Evolutionary conservation across 2,329 filamentous ascomycete species (phyloP), one percentile per base, ranked within the genome.

Genomic region (Ophiostoma ips): DNA sequence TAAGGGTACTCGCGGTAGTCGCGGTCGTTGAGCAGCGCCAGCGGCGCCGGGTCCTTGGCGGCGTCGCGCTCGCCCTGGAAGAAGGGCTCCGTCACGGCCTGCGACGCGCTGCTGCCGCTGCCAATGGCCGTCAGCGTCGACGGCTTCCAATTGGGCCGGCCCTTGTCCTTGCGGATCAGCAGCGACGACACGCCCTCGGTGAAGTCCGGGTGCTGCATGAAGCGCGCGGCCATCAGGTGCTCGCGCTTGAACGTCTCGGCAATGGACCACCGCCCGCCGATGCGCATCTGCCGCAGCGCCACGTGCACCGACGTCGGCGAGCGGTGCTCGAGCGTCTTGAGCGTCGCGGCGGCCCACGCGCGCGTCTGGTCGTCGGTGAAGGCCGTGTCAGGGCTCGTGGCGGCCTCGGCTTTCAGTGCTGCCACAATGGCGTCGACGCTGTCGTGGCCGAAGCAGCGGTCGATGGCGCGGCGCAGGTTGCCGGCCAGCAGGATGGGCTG

Each of bases 121-220:
- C 71, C 64, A 49, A 94, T 77, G 35, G 83, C 80, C n/a, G 78
- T 72, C 2, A 96, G 72, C 7, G 75, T 78, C 40, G 76, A 73
- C 4, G 88, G 89, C 55, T 83, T 66, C 92, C 92, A 98, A 54
- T 73, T 69, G 1, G 89, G 85, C 19, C 71, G 71, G 15, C 61
- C 68, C 58, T 61, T 61, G 16, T 62, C 59, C 67, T 87, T 87
- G 60, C 79, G 74, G 58, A 92, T 76, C 37, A 98, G 74, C 46
- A 83, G 76, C 21, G 87, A 83, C 48, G 79, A 79, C n/a, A 98
- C 90, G 49, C 92, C 92, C 67, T 94, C 87, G 40, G 81, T 81
- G 61, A 98, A 98, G 66, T 98, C 92, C 5, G 79, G 84, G 63
- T 92, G 83, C 51, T 75, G 73, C 90, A 98, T 96, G 71, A 98